Percentiles rank a stretch among this genome's conserved stretches.
Conservation (phyloP, 768 basidiomycete species). For the Hygrocybe punicea region DNA sequence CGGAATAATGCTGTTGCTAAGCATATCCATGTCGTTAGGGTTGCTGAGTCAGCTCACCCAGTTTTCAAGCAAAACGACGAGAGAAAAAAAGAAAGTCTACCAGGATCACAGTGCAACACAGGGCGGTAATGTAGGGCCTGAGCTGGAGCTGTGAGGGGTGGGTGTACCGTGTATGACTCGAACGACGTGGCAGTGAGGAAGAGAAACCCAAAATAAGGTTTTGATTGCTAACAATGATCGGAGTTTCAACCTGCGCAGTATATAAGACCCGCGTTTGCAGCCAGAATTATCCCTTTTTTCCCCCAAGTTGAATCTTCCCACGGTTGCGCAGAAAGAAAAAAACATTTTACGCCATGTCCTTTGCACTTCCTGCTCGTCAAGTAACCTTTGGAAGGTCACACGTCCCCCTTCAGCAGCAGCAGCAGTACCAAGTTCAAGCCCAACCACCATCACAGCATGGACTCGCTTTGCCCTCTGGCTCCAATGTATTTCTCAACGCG, state of each 20-base stretch:
- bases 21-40: too few species aligned
- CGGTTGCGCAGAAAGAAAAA: slow-evolving; percentile 26
- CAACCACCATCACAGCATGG: slow-evolving; percentile 43
- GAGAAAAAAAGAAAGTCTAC: too few species aligned
- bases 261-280: slow-evolving; percentile 40
- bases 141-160: too few species aligned
- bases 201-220: not conserved
- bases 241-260: slow-evolving; percentile 46
- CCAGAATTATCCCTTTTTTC: slow-evolving; percentile 27
- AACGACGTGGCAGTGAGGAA: not conserved
- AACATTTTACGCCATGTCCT: slow-evolving; percentile 43
- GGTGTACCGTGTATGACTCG: too few species aligned
- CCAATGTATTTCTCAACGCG: slow-evolving; percentile 43
- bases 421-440: slow-evolving; percentile 44
- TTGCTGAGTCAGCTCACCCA: too few species aligned
- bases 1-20: too few species aligned
- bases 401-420: slow-evolving; percentile 39
- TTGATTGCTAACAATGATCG: slow-evolving; percentile 22
- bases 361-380: slow-evolving; percentile 73
- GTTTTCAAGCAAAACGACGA: too few species aligned
- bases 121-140: too few species aligned
- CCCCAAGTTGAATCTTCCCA: slow-evolving; percentile 42
- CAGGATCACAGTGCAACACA: too few species aligned
- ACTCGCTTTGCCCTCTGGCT: slow-evolving; percentile 57
- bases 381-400: slow-evolving; percentile 72